Evolutionary conservation across 177 flowering plant species (phyloP).

Genomic region (Vitis hybrid): DNA sequence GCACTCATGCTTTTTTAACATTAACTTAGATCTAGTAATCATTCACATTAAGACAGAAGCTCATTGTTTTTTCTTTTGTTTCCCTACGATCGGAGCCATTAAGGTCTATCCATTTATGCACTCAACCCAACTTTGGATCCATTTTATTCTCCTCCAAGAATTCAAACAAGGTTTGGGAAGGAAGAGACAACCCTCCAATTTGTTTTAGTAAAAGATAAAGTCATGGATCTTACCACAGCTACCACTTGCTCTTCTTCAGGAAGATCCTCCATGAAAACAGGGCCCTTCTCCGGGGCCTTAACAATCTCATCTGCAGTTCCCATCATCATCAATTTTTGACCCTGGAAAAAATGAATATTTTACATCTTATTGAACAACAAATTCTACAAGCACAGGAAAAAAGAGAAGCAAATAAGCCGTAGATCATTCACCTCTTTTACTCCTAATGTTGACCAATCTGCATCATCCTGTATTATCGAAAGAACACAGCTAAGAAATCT

Average conservation of each 20-base stretch:
- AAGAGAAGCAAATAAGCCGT: neutral
- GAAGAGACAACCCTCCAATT: neutral
- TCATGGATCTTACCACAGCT: conserved; percentile 53
- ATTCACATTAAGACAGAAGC: no score
- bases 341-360: conserved; percentile 38
- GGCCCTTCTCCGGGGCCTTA: conserved; percentile 93
- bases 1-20: no score
- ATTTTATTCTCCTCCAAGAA: no score
- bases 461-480: conserved; percentile 79
- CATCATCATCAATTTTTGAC: conserved; percentile 99
- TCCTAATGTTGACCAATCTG: conserved; percentile 85
- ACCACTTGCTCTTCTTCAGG: conserved; percentile 93
- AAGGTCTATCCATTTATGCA: no score
- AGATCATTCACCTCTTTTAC: conserved; percentile 69
- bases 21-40: no score
- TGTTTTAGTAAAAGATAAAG: neutral
- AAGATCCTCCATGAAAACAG: conserved; percentile 91
- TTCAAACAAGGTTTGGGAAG: neutral
- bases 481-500: neutral
- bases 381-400: neutral
- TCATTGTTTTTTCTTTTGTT: no score
- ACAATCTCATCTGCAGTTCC: conserved; percentile 96
- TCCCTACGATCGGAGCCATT: no score
- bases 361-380: neutral
- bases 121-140: no score